phyloP scores from a whole-genome alignment of 768 basidiomycete genomes.

The Holtermanniella nyarrowii region DNA sequence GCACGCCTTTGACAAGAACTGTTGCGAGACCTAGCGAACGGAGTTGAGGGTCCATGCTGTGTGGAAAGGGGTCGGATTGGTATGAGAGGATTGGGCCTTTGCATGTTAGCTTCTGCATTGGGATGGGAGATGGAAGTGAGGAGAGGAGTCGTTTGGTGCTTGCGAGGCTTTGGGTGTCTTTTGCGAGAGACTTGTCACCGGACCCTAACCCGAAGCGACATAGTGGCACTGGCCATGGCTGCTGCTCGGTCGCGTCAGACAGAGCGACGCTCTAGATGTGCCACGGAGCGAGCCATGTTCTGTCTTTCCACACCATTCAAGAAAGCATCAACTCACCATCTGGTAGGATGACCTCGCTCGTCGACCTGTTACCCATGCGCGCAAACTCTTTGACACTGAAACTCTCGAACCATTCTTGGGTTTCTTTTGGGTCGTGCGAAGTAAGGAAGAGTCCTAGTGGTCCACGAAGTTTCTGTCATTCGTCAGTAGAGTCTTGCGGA shows the following conservation, averaged over 20 bases:
- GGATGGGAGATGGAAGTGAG: not conserved
- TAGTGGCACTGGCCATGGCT: not conserved
- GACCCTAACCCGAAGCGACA: not conserved
- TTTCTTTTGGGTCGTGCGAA: constrained; percentile 76
- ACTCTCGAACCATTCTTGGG: constrained; percentile 84
- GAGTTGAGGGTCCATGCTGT: constrained; percentile 94
- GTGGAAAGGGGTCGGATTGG: constrained; percentile 67
- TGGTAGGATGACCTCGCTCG: constrained; percentile 63
- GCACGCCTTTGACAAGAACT: constrained; percentile 73
- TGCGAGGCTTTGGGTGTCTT: too few relatives aligned
- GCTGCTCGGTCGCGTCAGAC: too few relatives aligned
- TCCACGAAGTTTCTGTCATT: constrained; percentile 62
- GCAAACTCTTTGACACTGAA: constrained; percentile 87
- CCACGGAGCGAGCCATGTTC: too few relatives aligned
- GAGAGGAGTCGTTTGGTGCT: not conserved
- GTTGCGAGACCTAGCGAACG: constrained; percentile 83
- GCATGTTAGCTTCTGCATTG: not conserved
- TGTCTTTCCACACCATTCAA: too few relatives aligned
- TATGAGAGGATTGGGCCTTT: constrained; percentile 66
- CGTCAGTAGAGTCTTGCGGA: not conserved
- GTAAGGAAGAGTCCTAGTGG: constrained; percentile 91
- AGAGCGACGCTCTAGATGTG: too few relatives aligned
- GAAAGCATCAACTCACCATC: constrained; percentile 44
- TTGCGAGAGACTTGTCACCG: not conserved
- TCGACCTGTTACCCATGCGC: constrained; percentile 70